A percentile compares a stretch with the other conserved stretches of the same genome.
phyloP scores from a whole-genome alignment of 345 rosid genomes.

The Microthlaspi erraticum region DNA sequence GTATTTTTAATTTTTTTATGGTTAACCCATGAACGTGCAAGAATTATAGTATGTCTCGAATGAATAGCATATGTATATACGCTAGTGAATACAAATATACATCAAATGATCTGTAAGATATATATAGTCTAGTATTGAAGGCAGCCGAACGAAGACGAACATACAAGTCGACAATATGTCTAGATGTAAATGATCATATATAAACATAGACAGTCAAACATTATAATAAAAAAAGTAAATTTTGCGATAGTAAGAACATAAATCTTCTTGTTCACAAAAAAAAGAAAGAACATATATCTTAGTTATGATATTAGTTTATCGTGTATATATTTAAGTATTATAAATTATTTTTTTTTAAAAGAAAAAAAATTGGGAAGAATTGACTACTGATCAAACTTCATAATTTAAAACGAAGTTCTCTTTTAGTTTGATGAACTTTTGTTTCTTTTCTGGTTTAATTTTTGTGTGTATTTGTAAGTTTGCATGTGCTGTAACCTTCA shows the following conservation, averaged over 20 bases:
- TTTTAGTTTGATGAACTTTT: background rate
- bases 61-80: background rate
- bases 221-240: too few relatives aligned
- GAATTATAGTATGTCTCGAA: background rate
- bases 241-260: background rate
- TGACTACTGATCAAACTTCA: constrained; percentile 15
- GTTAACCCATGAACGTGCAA: background rate
- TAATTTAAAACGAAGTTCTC: background rate
- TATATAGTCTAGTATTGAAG: background rate
- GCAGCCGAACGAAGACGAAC: background rate
- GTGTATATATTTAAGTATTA: background rate
- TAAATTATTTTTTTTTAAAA: background rate
- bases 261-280: too few relatives aligned
- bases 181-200: too few relatives aligned
- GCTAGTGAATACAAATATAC: background rate
- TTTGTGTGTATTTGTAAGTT: constrained; percentile 10
- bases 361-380: background rate
- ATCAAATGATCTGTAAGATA: background rate
- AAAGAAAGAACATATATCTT: background rate
- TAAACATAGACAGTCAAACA: background rate
- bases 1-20: background rate
- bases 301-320: background rate
- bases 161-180: background rate
- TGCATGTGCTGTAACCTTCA: constrained; percentile 20
- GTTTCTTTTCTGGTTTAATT: background rate